phyloP scores from a whole-genome alignment of 371 early-diverging fungal genomes.

The Blastocladiella emersonii region DNA sequence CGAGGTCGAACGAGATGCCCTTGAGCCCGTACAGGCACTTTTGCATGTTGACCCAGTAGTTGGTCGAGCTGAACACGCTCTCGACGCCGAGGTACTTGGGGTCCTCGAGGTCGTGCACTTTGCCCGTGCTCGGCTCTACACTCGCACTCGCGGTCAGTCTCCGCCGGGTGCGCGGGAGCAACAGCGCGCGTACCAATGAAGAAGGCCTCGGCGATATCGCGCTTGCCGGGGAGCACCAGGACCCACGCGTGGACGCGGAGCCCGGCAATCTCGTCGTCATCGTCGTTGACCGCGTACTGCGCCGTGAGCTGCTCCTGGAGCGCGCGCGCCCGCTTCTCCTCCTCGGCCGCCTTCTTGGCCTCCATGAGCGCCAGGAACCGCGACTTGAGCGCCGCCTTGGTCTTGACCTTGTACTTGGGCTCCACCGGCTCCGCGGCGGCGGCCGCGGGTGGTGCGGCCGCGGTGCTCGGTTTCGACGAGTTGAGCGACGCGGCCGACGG shows the following conservation, averaged over 20 bases:
- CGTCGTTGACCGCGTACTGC: slow-evolving; percentile 11
- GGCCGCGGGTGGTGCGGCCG: not conserved
- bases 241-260: slow-evolving; percentile 39
- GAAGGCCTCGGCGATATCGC: slow-evolving; percentile 36
- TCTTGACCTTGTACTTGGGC: slow-evolving; percentile 25
- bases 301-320: slow-evolving; percentile 8
- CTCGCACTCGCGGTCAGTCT: not conserved
- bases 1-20: slow-evolving; percentile 38
- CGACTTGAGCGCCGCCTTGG: slow-evolving; percentile 23
- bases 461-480: not conserved
- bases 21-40: slow-evolving; percentile 35
- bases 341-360: slow-evolving; percentile 14
- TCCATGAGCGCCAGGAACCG: slow-evolving; percentile 25
- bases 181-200: slow-evolving; percentile 23
- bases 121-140: slow-evolving; percentile 29
- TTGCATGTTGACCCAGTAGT: slow-evolving; percentile 49
- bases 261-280: slow-evolving; percentile 33
- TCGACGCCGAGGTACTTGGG: slow-evolving; percentile 36
- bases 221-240: slow-evolving; percentile 31
- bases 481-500: no score
- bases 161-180: not conserved
- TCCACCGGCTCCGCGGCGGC: not conserved
- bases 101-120: slow-evolving; percentile 24
- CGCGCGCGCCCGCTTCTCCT: slow-evolving; percentile 10
- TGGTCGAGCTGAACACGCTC: slow-evolving; percentile 29